These are phyloP conservation scores for Pyricularia sp. DNA, from an alignment of 2,329 filamentous ascomycete species.

Conservation along the genomic window DNA sequence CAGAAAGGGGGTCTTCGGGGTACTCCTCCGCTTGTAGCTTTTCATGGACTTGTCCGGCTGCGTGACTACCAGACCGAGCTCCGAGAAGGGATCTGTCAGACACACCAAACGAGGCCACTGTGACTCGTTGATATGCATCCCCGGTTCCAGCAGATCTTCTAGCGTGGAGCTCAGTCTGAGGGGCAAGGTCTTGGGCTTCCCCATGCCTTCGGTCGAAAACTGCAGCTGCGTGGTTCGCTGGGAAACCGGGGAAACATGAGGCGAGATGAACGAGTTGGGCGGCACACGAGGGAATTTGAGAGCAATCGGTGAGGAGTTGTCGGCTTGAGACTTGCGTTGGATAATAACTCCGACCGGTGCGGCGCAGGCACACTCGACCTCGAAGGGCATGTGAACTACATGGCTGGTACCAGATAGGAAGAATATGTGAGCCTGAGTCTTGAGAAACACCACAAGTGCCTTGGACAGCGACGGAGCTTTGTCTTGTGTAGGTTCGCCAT, in stretches of 20 bases:
- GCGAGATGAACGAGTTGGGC: conserved; percentile 71
- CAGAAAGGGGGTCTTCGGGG: conserved; percentile 42
- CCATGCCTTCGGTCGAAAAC: conserved; percentile 45
- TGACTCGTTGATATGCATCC: conserved; percentile 37
- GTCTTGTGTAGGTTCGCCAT: conserved; percentile 5
- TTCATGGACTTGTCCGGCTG: conserved; percentile 30
- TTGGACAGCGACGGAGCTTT: conserved; percentile 29
- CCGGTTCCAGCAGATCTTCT: conserved; percentile 44
- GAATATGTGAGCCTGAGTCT: conserved; percentile 85
- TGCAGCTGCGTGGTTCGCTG: conserved; percentile 33
- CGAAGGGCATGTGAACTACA: conserved; percentile 86
- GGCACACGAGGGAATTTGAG: conserved; percentile 51
- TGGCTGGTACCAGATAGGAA: conserved; percentile 80
- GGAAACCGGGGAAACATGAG: conserved; percentile 44
- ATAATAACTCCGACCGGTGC: conserved; percentile 74
- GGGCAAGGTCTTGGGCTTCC: conserved; percentile 39
- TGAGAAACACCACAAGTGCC: conserved; percentile 81
- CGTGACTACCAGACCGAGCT: conserved; percentile 70
- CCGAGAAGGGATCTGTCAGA: conserved; percentile 72
- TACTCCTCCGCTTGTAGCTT: conserved; percentile 23
- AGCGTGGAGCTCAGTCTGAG: conserved; percentile 39
- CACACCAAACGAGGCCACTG: conserved; percentile 68
- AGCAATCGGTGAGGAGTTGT: conserved; percentile 35
- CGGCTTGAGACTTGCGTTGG: conserved; percentile 57
- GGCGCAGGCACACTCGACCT: conserved; percentile 76